Percentiles rank a stretch among this genome's conserved stretches.
These are phyloP conservation scores for Chaetomium tenue DNA, from an alignment of 495 filamentous ascomycete genomes.

Conservation along the genomic window DNA sequence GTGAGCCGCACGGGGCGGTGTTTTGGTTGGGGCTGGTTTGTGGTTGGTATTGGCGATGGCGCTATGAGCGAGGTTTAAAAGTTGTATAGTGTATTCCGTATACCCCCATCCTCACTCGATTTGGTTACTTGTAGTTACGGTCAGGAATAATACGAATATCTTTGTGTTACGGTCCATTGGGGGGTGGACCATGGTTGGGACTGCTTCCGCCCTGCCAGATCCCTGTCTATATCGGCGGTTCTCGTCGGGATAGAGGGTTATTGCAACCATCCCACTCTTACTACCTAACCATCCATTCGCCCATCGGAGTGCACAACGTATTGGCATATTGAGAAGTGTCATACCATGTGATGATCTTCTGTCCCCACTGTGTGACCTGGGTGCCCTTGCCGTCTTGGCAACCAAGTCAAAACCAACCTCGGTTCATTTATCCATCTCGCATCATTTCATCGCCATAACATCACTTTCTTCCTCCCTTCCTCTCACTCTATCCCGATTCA, in stretches of 20 bases:
- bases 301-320: neutral
- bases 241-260: no score
- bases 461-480: neutral
- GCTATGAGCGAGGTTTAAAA: neutral
- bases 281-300: constrained; percentile 1
- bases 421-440: neutral
- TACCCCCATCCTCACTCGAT: constrained; percentile 11
- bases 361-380: neutral
- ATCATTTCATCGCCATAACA: no score
- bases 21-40: neutral
- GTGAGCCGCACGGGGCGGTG: no score
- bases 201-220: no score
- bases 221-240: no score
- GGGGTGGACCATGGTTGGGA: no score
- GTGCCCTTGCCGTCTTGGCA: constrained; percentile 8
- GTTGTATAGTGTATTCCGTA: neutral
- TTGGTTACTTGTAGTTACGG: neutral
- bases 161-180: no score
- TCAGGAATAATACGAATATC: neutral
- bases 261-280: no score
- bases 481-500: no score
- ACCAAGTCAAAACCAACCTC: neutral
- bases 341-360: neutral
- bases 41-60: neutral
- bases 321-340: no score